A percentile compares a stretch with the other conserved stretches of the same genome.
phyloP scores from a whole-genome alignment of 2,329 filamentous ascomycete genomes.

The Macrophomina phaseolina region DNA sequence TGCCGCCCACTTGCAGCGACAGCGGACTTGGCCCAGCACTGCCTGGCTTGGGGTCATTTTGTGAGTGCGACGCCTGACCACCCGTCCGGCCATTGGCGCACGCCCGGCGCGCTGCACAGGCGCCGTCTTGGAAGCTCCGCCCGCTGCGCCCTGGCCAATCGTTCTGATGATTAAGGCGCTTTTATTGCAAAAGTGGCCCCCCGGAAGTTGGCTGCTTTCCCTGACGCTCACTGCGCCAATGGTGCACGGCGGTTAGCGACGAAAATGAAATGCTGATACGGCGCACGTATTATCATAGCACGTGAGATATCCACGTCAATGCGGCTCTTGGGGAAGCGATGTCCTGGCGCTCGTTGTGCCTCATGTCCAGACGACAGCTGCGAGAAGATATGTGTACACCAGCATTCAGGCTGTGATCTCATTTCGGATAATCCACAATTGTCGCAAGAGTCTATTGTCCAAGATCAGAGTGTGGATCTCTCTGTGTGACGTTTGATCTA shows the following conservation, averaged over 20 bases:
- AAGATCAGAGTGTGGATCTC: too few relatives aligned
- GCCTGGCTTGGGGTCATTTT: conserved; percentile 1
- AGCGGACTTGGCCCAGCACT: neutral
- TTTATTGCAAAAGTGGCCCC: conserved; percentile 21
- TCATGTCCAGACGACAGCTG: conserved; percentile 16
- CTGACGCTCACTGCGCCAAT: neutral
- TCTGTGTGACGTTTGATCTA: neutral
- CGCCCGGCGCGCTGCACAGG: neutral
- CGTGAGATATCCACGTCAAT: conserved; percentile 10
- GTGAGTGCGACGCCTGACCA: neutral
- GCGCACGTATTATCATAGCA: neutral
- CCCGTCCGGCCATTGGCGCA: neutral
- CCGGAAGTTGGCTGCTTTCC: neutral
- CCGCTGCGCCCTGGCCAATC: conserved; percentile 10
- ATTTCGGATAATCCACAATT: neutral
- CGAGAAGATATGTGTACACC: neutral
- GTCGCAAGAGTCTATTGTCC: neutral
- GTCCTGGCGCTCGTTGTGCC: conserved; percentile 5
- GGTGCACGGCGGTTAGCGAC: neutral
- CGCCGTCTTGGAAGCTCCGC: neutral
- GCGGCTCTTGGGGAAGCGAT: conserved; percentile 6
- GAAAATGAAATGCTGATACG: conserved; percentile 19
- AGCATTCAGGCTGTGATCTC: neutral
- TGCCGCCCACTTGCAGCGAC: neutral
- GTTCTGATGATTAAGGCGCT: conserved; percentile 9